Base-by-base conservation (phyloP, 2,329 filamentous ascomycete species). In the Trichophyton schoenleinii region DNA sequence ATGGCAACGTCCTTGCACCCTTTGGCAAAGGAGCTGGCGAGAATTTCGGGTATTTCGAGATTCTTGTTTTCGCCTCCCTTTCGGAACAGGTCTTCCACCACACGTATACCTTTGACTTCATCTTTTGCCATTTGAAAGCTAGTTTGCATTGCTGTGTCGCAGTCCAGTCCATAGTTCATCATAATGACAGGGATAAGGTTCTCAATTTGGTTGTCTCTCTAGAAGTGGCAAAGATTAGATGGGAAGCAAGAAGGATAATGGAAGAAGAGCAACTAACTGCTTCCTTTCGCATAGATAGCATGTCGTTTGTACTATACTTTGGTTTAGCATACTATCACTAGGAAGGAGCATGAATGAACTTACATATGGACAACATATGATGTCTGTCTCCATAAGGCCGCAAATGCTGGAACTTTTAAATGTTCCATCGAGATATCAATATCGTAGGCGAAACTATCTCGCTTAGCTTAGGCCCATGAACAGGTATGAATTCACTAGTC, bases 181-280 rank as follows among this genome's bases (percentile, higher is more conserved):
- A 53, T 53, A 6, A 53, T n/a, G n/a, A 53, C 28, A 20, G 49
- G 49, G 20, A 53, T 22, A n/a, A 53, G 49, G 20, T 53, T 52
- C 28, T 53, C 49, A 8, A 53, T 53, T 53, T 53, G 49, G 28
- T 53, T 53, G 28, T 53, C 49, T 53, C 49, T 53, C 49, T 53
- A 53, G 13, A 53, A 38, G 34, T 38, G 34, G 34, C 8, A 7
- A 44, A 44, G 15, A 3, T 44, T 18, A 44, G 41, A 7, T 44
- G 6, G n/a, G n/a, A 44, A 4, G 5, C n/a, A 4, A n/a, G 6
- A 7, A 20, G n/a, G 6, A 44, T 53, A 15, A 31, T 53, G 5
- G 22, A 34, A 53, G 9, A 49, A 15, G 7, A 9, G 8, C 20
- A 53, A 53, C 49, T 53, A 15, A 53, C 49, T 53, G 49, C 49